phyloP scores from a whole-genome alignment of 2,329 filamentous ascomycete species.

The Aspergillus ochraceus region DNA sequence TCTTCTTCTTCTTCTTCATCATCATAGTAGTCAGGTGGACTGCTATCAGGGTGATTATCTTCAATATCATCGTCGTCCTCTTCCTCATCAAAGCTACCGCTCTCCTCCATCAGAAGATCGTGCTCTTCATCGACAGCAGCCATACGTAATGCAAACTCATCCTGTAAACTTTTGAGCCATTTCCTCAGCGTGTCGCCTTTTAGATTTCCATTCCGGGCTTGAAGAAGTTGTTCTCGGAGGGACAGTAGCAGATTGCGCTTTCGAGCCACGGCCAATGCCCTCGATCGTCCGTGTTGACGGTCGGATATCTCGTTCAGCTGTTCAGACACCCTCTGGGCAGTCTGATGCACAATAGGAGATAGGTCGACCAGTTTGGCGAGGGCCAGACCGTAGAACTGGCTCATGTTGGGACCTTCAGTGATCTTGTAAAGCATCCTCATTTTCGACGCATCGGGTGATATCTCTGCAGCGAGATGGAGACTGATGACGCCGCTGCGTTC shows the following conservation, averaged over 20 bases:
- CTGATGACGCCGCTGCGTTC: constrained; percentile 79
- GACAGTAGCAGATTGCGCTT: constrained; percentile 72
- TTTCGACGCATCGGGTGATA: constrained; percentile 55
- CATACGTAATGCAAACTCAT: constrained; percentile 74
- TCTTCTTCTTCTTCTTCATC: neutral
- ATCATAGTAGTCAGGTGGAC: neutral
- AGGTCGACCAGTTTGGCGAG: constrained; percentile 75
- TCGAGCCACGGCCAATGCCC: constrained; percentile 59
- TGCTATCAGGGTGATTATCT: neutral
- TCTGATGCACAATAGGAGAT: constrained; percentile 64
- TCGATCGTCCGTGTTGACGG: constrained; percentile 59
- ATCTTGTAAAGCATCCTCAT: constrained; percentile 91
- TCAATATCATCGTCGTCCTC: neutral
- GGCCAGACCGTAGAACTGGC: constrained; percentile 79
- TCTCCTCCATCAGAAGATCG: constrained; percentile 13
- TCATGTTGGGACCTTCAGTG: constrained; percentile 66
- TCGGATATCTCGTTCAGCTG: constrained; percentile 61
- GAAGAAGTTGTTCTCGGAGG: constrained; percentile 69
- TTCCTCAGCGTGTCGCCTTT: constrained; percentile 61
- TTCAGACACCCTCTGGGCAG: constrained; percentile 66
- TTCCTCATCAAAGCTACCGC: neutral
- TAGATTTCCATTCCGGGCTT: constrained; percentile 66
- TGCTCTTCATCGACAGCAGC: constrained; percentile 57
- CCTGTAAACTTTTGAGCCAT: constrained; percentile 68
- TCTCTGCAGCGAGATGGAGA: constrained; percentile 74